Percentiles rank a stretch among this genome's conserved stretches.
phyloP scores from a whole-genome alignment of 2,329 filamentous ascomycete species.

The Onygena corvina region DNA sequence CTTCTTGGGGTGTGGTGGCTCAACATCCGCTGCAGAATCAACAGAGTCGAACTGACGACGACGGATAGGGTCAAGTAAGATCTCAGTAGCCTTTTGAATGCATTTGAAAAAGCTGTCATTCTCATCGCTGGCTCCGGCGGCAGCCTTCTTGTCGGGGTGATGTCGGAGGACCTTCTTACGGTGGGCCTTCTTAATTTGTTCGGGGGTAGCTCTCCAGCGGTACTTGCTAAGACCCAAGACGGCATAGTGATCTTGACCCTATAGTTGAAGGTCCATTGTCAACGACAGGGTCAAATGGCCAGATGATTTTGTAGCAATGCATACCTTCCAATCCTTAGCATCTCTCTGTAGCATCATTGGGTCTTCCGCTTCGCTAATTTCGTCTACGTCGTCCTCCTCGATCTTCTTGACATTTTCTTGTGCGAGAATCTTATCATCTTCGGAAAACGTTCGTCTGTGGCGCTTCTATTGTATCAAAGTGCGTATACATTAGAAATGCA shows the following conservation, averaged over 20 bases:
- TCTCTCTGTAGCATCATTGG: conserved; percentile 82
- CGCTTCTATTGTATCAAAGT: conserved; percentile 43
- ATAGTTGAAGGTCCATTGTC: conserved; percentile 7
- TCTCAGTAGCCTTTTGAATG: conserved; percentile 94
- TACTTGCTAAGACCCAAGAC: conserved; percentile 87
- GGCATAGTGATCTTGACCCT: conserved; percentile 96
- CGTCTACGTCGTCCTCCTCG: conserved; percentile 77
- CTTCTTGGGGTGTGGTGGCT: conserved; percentile 73
- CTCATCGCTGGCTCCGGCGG: conserved; percentile 67
- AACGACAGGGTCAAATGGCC: background rate
- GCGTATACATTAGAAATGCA: background rate
- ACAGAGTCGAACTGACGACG: conserved; percentile 94
- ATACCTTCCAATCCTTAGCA: conserved; percentile 98
- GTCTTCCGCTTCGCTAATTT: conserved; percentile 90
- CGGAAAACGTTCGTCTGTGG: conserved; percentile 94
- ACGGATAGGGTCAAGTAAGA: conserved; percentile 82
- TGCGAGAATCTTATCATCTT: conserved; percentile 95
- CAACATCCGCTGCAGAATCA: conserved; percentile 83
- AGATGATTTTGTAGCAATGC: conserved; percentile 16
- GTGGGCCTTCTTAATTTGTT: conserved; percentile 97
- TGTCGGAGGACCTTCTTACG: conserved; percentile 99
- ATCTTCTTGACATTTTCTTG: conserved; percentile 91
- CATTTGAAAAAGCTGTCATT: conserved; percentile 99
- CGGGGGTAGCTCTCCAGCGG: conserved; percentile 83
- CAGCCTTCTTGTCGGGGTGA: conserved; percentile 97